phyloP scores from a whole-genome alignment of 768 basidiomycete genomes.

The Leccinum rimulosum region DNA sequence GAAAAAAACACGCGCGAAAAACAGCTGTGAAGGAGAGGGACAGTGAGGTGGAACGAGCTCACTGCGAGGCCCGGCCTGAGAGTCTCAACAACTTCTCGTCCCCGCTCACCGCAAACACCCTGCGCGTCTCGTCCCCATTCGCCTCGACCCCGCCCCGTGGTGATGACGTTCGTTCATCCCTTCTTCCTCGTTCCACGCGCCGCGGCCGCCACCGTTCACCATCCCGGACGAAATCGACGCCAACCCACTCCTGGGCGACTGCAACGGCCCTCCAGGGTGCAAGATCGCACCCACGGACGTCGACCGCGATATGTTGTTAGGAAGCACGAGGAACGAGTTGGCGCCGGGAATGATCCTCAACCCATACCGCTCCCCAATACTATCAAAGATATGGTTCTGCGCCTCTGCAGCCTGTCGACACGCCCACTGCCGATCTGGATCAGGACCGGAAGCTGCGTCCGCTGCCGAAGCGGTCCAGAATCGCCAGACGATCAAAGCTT shows the following conservation, averaged over 20 bases:
- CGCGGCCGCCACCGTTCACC: constrained; percentile 18
- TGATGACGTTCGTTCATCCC: constrained; percentile 8
- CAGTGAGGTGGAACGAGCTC: no score
- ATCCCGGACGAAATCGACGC: constrained; percentile 26
- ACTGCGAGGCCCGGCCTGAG: no score
- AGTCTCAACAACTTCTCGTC: constrained; percentile 77
- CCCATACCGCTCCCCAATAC: constrained; percentile 79
- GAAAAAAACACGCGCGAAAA: no score
- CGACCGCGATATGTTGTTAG: constrained; percentile 81
- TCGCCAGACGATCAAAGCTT: constrained; percentile 81
- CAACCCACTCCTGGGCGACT: constrained; percentile 32
- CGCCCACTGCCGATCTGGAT: constrained; percentile 74
- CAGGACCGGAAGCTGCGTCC: constrained; percentile 25
- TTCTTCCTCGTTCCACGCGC: not conserved
- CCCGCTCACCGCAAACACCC: constrained; percentile 63
- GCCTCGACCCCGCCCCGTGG: constrained; percentile 16
- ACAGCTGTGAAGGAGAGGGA: no score
- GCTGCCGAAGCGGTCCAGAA: constrained; percentile 64
- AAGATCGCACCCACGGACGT: constrained; percentile 80
- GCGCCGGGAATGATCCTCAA: constrained; percentile 79
- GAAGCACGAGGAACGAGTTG: constrained; percentile 79
- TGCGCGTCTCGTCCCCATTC: constrained; percentile 46
- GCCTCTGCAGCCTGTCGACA: constrained; percentile 85
- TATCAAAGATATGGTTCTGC: constrained; percentile 90
- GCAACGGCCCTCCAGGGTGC: constrained; percentile 55